These are phyloP conservation scores for Trichosporon asahii DNA, from an alignment of 1,284 basidiomycete genomes.

Conservation along the genomic window DNA sequence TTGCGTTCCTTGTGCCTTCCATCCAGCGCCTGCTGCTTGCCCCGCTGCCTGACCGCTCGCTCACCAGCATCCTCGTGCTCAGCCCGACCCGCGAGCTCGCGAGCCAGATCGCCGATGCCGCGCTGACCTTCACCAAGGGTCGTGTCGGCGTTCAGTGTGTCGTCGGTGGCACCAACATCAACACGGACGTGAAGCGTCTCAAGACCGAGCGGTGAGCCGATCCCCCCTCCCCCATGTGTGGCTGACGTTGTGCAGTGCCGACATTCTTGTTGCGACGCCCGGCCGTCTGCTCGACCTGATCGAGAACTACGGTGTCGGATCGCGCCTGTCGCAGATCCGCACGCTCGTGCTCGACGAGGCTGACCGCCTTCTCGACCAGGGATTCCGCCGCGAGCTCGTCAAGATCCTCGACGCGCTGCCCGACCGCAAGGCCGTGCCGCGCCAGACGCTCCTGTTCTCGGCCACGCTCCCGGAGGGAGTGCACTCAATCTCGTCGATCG, in stretches of 20 bases:
- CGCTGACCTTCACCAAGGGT: constrained; percentile 25
- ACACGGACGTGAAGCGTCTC: constrained; percentile 48
- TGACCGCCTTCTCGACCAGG: constrained; percentile 53
- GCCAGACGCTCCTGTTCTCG: constrained; percentile 55
- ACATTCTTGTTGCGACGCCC: constrained; percentile 55
- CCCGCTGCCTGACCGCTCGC: constrained; percentile 21
- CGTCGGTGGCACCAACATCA: constrained; percentile 54
- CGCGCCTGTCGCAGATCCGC: constrained; percentile 38
- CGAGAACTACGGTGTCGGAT: constrained; percentile 45
- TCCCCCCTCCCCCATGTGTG: not conserved
- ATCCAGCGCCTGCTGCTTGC: constrained; percentile 50
- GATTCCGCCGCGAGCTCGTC: constrained; percentile 43
- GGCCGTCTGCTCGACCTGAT: constrained; percentile 56
- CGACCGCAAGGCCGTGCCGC: constrained; percentile 30
- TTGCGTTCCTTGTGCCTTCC: constrained; percentile 57
- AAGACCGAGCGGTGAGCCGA: constrained; percentile 34
- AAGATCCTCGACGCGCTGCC: constrained; percentile 48
- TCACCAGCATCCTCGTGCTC: constrained; percentile 50
- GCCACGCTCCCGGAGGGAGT: constrained; percentile 54
- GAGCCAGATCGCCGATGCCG: constrained; percentile 47
- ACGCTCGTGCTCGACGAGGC: constrained; percentile 55
- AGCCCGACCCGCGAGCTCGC: constrained; percentile 56
- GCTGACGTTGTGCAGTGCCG: constrained; percentile 30
- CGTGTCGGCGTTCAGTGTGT: constrained; percentile 47
- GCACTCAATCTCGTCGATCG: constrained; percentile 53